Evolutionary conservation across 768 basidiomycete species (phyloP).

Genomic region (Panaeolus cyanescens): DNA sequence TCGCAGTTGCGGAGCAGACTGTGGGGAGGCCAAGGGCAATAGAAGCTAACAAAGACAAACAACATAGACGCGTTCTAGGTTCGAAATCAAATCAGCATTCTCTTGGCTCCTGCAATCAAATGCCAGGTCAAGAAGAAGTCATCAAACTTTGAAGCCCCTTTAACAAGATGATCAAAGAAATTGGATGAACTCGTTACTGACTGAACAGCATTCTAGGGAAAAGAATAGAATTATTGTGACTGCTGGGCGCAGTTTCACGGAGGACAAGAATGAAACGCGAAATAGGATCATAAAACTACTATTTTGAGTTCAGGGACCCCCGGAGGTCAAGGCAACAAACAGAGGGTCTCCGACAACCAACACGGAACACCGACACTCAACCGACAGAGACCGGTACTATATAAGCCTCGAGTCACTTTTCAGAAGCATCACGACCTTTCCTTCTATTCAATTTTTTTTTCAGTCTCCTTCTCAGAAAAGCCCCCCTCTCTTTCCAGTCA

Average conservation of each 20-base stretch:
- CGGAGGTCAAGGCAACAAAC: constrained; percentile 24
- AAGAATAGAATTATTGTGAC: neutral
- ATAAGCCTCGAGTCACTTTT: neutral
- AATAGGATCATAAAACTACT: constrained; percentile 7
- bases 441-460: neutral
- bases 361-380: constrained; percentile 10
- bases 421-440: neutral
- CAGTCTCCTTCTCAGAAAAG: constrained; percentile 3
- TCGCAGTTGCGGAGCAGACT: neutral
- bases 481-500: constrained; percentile 20
- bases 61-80: neutral
- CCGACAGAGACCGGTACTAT: constrained; percentile 5
- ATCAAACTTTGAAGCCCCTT: neutral
- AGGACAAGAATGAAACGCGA: neutral
- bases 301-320: constrained; percentile 14
- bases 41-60: neutral
- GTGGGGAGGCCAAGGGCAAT: neutral
- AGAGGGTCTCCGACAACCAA: constrained; percentile 22
- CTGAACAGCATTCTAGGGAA: neutral
- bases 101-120: neutral
- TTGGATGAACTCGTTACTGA: neutral
- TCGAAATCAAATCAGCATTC: neutral
- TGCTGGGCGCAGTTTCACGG: neutral
- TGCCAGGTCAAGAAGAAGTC: neutral
- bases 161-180: neutral